Evolutionary conservation across 2,329 filamentous ascomycete species (phyloP), one percentile per base, ranked within the genome.

Genomic region (Trichoderma sp.): DNA sequence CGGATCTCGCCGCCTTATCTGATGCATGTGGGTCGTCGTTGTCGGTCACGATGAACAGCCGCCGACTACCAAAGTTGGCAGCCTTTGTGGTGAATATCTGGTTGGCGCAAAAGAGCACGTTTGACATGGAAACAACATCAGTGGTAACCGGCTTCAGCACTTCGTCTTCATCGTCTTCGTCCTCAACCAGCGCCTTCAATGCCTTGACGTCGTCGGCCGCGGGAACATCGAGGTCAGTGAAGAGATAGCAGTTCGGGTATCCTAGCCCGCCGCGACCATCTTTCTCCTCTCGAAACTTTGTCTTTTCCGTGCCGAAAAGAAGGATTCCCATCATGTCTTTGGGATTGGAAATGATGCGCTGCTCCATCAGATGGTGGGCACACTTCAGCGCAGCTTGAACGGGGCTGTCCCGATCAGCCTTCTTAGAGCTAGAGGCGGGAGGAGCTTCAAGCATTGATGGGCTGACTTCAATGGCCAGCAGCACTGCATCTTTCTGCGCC

Each of bases 311-410:
- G 9, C 95, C 95, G 82, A 97, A 99, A 0, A 99, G 88, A 50
- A 99, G 84, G 31, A 99, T 93, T 2, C 96, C 95, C 90, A 99
- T 98, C 94, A 98, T 97, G 77, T 99, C 97, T 81, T 93, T 95
- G 1, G 97, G 97, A 77, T 95, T 96, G 4, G 96, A 96, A 80
- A 99, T 98, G 84, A 99, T 98, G 80, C 97, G 94, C 85, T 98
- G 96, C 85, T 98, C 95, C 94, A 99, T 98, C 71, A 99, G 88
- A 81, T 95, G 91, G 81, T 97, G 97, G 75, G 96, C 97, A 80
- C 95, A 98, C 88, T 98, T 98, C 67, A 99, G 85, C 4, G 97
- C 95, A 18, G 96, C 95, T 71, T 93, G 89, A 1, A 95, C 88
- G 4, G 96, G 92, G 62, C 93, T 95, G 80, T 96, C 94, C 75